Evolutionary conservation across 345 rosid genomes (phyloP).

Genomic region (Raphanus sativus): DNA sequence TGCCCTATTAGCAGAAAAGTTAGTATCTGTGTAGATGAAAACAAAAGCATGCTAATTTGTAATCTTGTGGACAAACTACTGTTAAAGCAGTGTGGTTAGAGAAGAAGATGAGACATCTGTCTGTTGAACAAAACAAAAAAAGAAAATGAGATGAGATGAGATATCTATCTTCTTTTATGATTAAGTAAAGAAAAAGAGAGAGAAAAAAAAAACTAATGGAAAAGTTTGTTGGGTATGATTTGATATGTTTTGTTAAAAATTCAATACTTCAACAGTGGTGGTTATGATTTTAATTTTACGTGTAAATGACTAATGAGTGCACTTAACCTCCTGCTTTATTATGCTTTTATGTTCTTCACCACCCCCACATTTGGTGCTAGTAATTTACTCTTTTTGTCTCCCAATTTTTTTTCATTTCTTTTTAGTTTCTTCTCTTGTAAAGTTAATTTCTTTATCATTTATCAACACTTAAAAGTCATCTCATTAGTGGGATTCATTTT

Average conservation of each 20-base stretch:
- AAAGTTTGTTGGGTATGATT: neutral
- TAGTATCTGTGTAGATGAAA: neutral
- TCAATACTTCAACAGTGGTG: neutral
- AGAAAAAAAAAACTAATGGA: neutral
- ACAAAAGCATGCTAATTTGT: neutral
- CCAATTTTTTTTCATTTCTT: slow-evolving; percentile 1
- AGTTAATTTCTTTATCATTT: slow-evolving; percentile 26
- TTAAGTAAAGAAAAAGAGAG: neutral
- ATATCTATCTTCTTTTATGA: neutral
- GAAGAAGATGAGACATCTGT: neutral
- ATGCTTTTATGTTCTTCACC: slow-evolving; percentile 7
- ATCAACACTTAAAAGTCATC: slow-evolving; percentile 10
- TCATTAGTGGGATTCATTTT: slow-evolving; percentile 27
- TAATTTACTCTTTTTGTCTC: slow-evolving; percentile 32
- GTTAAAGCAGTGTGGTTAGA: neutral
- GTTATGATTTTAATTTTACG: neutral
- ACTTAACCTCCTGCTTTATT: slow-evolving; percentile 17
- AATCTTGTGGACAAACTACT: neutral
- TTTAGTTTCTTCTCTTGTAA: slow-evolving; percentile 29
- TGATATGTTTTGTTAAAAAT: neutral
- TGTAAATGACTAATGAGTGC: slow-evolving; percentile 21
- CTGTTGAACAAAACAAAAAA: too few relatives aligned
- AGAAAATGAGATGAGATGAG: neutral
- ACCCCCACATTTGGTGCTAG: slow-evolving; percentile 30
- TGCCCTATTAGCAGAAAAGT: neutral